Evolutionary conservation across 2,329 filamentous ascomycete genomes (phyloP).

Genomic region (Neurospora crassa): DNA sequence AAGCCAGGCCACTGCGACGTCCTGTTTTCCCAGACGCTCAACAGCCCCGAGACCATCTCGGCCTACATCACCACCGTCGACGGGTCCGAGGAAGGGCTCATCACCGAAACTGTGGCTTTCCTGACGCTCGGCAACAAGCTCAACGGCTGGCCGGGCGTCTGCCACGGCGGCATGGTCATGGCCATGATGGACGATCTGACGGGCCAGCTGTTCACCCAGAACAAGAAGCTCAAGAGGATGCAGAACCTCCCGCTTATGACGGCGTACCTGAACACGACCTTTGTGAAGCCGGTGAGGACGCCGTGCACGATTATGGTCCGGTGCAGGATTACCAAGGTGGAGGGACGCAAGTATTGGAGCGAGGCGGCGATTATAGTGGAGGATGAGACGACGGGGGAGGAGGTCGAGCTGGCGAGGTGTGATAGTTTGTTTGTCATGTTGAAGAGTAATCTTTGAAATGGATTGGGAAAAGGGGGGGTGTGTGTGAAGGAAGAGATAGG

Average conservation of each 20-base stretch:
- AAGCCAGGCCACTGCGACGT: conserved; percentile 37
- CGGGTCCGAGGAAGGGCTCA: conserved; percentile 1
- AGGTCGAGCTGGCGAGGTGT: conserved; percentile 37
- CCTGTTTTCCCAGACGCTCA: conserved; percentile 43
- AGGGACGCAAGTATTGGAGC: conserved; percentile 45
- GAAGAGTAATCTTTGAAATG: conserved; percentile 14
- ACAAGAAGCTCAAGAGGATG: conserved; percentile 18
- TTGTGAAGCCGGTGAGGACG: conserved; percentile 41
- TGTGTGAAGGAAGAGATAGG: background rate
- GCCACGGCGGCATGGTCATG: conserved; percentile 49
- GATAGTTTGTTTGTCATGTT: conserved; percentile 41
- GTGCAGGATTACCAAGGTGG: conserved; percentile 32
- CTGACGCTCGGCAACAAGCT: conserved; percentile 38
- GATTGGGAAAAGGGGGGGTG: background rate
- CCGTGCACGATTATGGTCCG: conserved; percentile 37
- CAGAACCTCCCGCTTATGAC: conserved; percentile 30
- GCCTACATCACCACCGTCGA: conserved; percentile 31
- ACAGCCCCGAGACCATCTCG: conserved; percentile 38
- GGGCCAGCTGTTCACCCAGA: conserved; percentile 38
- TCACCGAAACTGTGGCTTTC: conserved; percentile 25
- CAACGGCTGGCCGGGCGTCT: conserved; percentile 41
- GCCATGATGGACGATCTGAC: conserved; percentile 50
- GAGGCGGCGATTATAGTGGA: conserved; percentile 29
- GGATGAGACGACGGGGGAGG: conserved; percentile 32
- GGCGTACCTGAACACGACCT: conserved; percentile 45